These are phyloP conservation scores for Nicotiana noctiflora DNA, from an alignment of 257 asterid species.

Conservation along the genomic window DNA sequence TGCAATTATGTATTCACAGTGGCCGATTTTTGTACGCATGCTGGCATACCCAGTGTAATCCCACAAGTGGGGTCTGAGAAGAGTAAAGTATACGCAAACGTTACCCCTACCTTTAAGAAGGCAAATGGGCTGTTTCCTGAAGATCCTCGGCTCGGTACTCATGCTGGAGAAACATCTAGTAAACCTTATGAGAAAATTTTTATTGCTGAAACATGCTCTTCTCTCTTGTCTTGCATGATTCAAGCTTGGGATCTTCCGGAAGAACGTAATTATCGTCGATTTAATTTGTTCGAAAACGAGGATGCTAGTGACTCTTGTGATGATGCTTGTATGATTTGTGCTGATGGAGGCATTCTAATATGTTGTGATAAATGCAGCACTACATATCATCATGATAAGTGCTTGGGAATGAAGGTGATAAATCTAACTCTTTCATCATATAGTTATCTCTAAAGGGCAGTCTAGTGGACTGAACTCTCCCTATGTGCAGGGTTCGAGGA, in stretches of 20 bases:
- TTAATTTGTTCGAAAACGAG: conserved; percentile 18
- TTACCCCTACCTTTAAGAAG: no score
- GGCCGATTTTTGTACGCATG: conserved; percentile 29
- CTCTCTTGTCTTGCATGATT: conserved; percentile 26
- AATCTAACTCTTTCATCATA: background rate
- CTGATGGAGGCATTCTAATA: conserved; percentile 51
- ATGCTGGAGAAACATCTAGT: conserved; percentile 20
- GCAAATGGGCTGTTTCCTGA: no score
- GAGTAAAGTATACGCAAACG: no score
- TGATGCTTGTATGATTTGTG: conserved; percentile 53
- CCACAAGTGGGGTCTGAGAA: no score
- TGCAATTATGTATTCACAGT: conserved; percentile 24
- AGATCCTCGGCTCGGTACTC: background rate
- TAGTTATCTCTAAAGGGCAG: background rate
- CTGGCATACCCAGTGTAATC: background rate
- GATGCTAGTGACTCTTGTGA: conserved; percentile 24
- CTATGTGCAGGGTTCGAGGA: background rate
- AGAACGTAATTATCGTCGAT: conserved; percentile 16
- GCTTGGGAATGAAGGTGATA: conserved; percentile 35
- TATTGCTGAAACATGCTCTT: background rate
- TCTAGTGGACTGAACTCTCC: background rate
- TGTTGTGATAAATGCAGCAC: conserved; percentile 51
- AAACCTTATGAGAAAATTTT: conserved; percentile 27
- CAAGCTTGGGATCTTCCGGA: conserved; percentile 35
- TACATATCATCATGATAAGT: conserved; percentile 38